Base-by-base conservation (phyloP, 208 protist species). In the Willaertia magna region DNA sequence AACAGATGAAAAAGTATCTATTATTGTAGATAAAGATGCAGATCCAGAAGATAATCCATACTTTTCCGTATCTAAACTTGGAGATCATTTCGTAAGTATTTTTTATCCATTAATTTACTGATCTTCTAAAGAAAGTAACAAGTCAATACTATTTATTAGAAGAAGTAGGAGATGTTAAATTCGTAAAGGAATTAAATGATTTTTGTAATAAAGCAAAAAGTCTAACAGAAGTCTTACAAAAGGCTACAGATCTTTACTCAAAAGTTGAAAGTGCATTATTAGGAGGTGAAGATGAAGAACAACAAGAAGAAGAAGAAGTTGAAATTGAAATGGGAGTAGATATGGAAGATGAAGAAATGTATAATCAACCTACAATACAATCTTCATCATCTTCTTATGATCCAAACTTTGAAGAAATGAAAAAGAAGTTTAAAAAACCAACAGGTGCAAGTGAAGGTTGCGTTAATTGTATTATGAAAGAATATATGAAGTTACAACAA, bases 291-390 rank as follows among this genome's bases (percentile, higher is more conserved):
- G 47, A 76, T 30, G 43, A 52, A 43, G 51, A 16, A 44, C 51
- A 88, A 2, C 20, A 87, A 14, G 86, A 88, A 22, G 86, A 87
- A 3, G 84, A 88, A 74, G 86, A 88, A 47, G 86, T 42, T 52
- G 49, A 61, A 61, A 34, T 43, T 39, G 84, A 88, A 2, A 79
- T 87, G 46, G 55, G 39, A 20, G 85, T 75, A 9, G 67, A 84
- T 30, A 44, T 86, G 18, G 49, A 76, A n/a, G 42, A 61, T 81
- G 55, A 74, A 3, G 34, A 85, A 44, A 44, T 49, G 40, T 34
- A n/a, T 26, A 46, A 44, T 4, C 43, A 61, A 74, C 79, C 49
- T 1, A n/a, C 44, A 26, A 87, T 14, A 12, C 79, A 43, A 12
- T 20, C 9, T 11, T 48, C 20, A 12, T 16, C 18, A 48, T 22